Evolutionary conservation across 805 yeast genomes (phyloP), one percentile per base, ranked within the genome.

Genomic region (Tetrapisispora pingtungensis): DNA sequence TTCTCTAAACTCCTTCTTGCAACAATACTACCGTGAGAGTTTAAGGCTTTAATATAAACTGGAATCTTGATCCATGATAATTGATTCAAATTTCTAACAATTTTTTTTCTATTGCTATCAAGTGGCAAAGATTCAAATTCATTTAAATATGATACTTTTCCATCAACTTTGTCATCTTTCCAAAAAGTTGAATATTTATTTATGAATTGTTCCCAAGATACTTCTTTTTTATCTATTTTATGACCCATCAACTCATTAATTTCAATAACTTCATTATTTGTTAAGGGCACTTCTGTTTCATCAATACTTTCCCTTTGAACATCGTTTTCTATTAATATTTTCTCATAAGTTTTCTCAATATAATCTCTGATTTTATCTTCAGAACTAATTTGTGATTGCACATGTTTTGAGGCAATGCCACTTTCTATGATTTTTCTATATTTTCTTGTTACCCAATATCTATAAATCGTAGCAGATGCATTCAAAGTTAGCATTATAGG

Each of bases 11-110:
- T 88, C 45, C 80, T 70, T 49, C 97, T 71, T 15, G 90, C 86
- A 15, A 87, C 84, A 43, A 90, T 84, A 4, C 84, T 84, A 47
- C 84, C 95, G 57, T 89, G 97, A 0, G 97, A 80, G 60, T 88
- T 87, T 56, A 82, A 68, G 15, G 81, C 73, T 49, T 78, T 80
- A 39, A 89, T 70, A 51, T 76, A 78, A 1, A 82, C 80, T 0
- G 93, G 84, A 36, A 84, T 73, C 57, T 89, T 86, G 40, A 76
- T 67, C 96, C 96, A 89, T 3, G 73, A 70, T 20, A 90, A 59
- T 18, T 61, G 53, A 60, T 85, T 84, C 57, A 89, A 67, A 49
- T 75, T 74, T 2, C 69, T 58, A 30, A 76, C 58, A 33, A 81
- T 80, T 14, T 52, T 52, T 34, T 45, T 46, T 48, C 77, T 58